Evolutionary conservation across 139 green algal species (phyloP).

Genomic region (Pleodorina starrii): DNA sequence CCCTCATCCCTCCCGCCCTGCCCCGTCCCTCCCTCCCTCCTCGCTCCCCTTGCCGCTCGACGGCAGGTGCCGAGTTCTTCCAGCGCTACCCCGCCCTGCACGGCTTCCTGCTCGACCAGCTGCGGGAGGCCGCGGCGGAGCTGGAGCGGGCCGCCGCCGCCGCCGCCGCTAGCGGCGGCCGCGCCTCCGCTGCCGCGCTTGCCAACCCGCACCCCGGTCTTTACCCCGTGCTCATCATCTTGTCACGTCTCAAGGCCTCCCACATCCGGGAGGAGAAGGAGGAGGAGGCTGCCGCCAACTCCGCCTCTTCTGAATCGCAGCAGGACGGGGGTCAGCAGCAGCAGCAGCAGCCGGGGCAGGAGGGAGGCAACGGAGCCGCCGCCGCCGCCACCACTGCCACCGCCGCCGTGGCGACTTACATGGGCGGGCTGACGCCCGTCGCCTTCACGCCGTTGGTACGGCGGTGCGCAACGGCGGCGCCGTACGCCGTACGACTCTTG

Average conservation of each 20-base stretch:
- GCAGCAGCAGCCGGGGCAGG: not conserved
- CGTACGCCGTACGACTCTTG: slow-evolving; percentile 77
- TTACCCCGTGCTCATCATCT: slow-evolving; percentile 86
- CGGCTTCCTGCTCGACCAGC: slow-evolving; percentile 81
- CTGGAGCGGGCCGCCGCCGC: slow-evolving; percentile 29
- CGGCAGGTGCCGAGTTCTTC: slow-evolving; percentile 87
- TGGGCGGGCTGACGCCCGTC: slow-evolving; percentile 64
- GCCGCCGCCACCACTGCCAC: not conserved
- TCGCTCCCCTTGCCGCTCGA: too few relatives aligned
- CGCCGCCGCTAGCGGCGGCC: not conserved
- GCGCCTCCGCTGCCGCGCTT: not conserved
- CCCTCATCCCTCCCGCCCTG: too few relatives aligned
- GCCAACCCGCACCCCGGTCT: slow-evolving; percentile 79
- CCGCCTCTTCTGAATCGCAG: not conserved
- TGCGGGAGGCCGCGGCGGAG: slow-evolving; percentile 56
- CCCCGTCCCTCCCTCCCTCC: too few relatives aligned
- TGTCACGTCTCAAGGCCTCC: slow-evolving; percentile 80
- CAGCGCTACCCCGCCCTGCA: slow-evolving; percentile 85
- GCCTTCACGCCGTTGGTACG: slow-evolving; percentile 76
- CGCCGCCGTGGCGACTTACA: not conserved
- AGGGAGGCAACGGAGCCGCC: not conserved
- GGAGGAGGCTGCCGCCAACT: not conserved
- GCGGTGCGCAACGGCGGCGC: slow-evolving; percentile 64
- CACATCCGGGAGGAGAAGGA: slow-evolving; percentile 24
- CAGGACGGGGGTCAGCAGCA: not conserved